Conservation (phyloP, 805 yeast genomes). For the Myxozyma vanderwaltii region DNA sequence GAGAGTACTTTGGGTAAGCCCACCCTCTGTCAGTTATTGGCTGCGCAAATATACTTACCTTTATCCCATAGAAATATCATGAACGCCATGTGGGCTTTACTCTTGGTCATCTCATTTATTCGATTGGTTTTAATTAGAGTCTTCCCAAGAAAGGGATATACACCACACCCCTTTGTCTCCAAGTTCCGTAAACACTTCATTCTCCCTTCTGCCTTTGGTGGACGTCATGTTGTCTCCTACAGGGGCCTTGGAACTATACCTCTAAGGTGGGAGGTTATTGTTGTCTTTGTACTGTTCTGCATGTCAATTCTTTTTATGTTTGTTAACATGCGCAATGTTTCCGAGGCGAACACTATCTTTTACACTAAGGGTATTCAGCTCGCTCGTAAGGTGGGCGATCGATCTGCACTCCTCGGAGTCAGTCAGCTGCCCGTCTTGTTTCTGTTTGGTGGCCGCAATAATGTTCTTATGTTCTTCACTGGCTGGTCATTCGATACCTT, state of each 20-base stretch:
- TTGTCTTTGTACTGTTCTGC: conserved; percentile 42
- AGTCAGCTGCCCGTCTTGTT: conserved; percentile 54
- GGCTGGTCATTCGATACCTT: conserved; percentile 67
- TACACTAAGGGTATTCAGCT: background rate
- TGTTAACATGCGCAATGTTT: conserved; percentile 16
- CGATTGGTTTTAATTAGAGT: background rate
- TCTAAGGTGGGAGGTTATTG: conserved; percentile 46
- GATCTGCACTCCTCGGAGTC: conserved; percentile 37
- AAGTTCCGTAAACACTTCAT: conserved; percentile 35
- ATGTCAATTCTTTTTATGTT: conserved; percentile 42
- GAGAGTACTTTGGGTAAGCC: conserved; percentile 24
- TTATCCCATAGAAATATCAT: conserved; percentile 10
- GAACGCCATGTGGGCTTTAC: conserved; percentile 26
- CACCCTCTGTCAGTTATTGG: no score
- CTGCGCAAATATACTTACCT: background rate
- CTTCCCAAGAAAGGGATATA: conserved; percentile 15
- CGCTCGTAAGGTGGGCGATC: conserved; percentile 16
- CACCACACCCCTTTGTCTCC: conserved; percentile 7
- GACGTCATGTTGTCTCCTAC: conserved; percentile 36
- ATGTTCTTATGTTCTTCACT: conserved; percentile 60
- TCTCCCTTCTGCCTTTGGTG: conserved; percentile 39
- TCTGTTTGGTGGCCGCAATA: conserved; percentile 73
- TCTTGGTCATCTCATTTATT: conserved; percentile 10
- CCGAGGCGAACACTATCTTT: conserved; percentile 3
- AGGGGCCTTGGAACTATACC: conserved; percentile 39